Evolutionary conservation across 495 filamentous ascomycete species (phyloP).

Genomic region (Hyphodiscus hymeniophilus): DNA sequence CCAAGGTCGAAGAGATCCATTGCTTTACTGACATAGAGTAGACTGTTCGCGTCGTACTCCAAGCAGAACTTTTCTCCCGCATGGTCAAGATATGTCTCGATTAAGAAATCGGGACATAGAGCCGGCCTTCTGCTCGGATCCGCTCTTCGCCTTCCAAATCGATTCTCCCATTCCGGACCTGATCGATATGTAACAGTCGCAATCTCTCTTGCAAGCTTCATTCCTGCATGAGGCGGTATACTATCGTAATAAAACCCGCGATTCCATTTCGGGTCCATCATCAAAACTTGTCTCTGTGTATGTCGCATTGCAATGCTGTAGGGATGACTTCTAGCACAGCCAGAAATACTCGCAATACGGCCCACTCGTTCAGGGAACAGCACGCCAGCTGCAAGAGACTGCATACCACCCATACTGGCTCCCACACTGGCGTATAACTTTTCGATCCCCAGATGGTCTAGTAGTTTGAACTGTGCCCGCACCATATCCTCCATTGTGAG

Average conservation of each 20-base stretch:
- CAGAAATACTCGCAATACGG: constrained; percentile 81
- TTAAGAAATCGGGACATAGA: constrained; percentile 92
- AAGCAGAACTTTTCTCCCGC: constrained; percentile 98
- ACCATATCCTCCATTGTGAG: constrained; percentile 98
- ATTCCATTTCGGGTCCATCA: constrained; percentile 97
- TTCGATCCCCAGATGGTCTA: constrained; percentile 70
- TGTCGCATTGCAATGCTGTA: constrained; percentile 99
- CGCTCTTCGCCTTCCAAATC: constrained; percentile 82
- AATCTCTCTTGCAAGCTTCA: constrained; percentile 97
- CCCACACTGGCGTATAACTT: constrained; percentile 90
- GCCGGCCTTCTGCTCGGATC: constrained; percentile 82
- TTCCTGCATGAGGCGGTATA: constrained; percentile 87
- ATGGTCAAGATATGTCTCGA: constrained; percentile 97
- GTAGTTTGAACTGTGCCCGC: constrained; percentile 81
- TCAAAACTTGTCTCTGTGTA: constrained; percentile 92
- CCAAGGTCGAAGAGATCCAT: constrained; percentile 99
- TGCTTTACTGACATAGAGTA: constrained; percentile 95
- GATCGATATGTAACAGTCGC: constrained; percentile 96
- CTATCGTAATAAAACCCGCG: constrained; percentile 92
- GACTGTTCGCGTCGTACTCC: constrained; percentile 94
- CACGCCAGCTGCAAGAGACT: constrained; percentile 84
- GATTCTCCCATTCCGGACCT: constrained; percentile 94
- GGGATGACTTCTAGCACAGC: constrained; percentile 90
- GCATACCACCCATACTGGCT: constrained; percentile 98
- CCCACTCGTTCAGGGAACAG: constrained; percentile 75